These are phyloP conservation scores for Colletotrichum cordylinicola DNA, from an alignment of 2,329 filamentous ascomycete species.

Conservation along the genomic window DNA sequence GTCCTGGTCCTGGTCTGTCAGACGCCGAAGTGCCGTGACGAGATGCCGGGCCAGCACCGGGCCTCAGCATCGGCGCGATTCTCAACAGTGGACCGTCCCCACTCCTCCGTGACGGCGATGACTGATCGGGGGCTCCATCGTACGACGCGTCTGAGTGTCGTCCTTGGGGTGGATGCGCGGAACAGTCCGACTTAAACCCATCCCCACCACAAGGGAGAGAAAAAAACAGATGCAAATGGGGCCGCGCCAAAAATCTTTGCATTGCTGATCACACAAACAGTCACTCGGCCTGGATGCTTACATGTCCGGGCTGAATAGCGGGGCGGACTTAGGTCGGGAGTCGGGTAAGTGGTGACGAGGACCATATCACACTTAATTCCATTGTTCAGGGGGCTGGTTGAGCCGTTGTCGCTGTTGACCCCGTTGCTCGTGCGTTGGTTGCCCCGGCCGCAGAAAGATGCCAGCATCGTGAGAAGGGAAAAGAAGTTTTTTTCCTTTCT, in stretches of 20 bases:
- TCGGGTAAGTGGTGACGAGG: not conserved
- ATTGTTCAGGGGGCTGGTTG: not conserved
- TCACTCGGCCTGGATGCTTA: not conserved
- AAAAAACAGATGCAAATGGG: not conserved
- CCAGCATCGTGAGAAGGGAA: not conserved
- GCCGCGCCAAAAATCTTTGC: not conserved
- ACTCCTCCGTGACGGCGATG: slow-evolving; percentile 18
- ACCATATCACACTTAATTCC: not conserved
- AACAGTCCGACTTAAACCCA: not conserved
- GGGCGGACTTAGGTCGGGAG: slow-evolving; percentile 1
- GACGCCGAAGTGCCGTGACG: not conserved
- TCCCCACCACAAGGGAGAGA: not conserved
- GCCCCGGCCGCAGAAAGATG: not conserved
- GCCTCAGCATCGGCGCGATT: not conserved
- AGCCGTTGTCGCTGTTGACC: not conserved
- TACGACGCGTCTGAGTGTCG: not conserved
- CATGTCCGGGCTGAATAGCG: not conserved
- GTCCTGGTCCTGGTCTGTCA: not conserved
- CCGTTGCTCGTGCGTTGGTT: not conserved
- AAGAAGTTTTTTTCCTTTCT: not conserved
- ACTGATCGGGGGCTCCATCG: slow-evolving; percentile 13
- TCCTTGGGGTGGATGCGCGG: not conserved
- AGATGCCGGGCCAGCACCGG: slow-evolving; percentile 8
- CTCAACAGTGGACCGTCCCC: not conserved
- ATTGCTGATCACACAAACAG: not conserved